These are phyloP conservation scores for Coemansia sp. DNA, from an alignment of 192 early-diverging fungal genomes.

Conservation along the genomic window DNA sequence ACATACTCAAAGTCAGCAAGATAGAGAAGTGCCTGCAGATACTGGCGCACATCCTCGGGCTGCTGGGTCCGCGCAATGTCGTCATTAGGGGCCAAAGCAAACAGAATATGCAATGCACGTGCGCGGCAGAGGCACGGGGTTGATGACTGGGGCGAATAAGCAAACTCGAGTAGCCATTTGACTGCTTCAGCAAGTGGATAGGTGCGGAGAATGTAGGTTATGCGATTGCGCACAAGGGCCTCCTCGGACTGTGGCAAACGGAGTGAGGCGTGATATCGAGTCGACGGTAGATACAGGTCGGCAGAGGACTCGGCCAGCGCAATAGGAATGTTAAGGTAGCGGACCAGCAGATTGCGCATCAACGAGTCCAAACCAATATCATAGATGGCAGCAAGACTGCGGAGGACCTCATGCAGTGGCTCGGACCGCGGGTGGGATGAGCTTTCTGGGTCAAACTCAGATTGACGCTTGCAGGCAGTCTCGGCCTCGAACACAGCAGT, in stretches of 20 bases:
- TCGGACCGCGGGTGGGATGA: neutral
- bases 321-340: conserved; percentile 30
- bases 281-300: conserved; percentile 33
- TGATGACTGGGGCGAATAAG: conserved; percentile 41
- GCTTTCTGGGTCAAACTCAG: neutral
- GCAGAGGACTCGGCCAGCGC: conserved; percentile 5
- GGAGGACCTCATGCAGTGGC: conserved; percentile 26
- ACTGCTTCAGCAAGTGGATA: conserved; percentile 42
- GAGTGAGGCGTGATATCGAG: conserved; percentile 32
- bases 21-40: conserved; percentile 65
- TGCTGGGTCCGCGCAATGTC: conserved; percentile 46
- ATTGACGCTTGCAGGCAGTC: neutral
- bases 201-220: conserved; percentile 55
- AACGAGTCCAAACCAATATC: conserved; percentile 33
- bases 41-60: conserved; percentile 42
- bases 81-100: conserved; percentile 53
- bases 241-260: conserved; percentile 32
- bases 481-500: conserved; percentile 38
- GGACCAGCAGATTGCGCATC: conserved; percentile 25
- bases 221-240: conserved; percentile 49
- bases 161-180: conserved; percentile 50
- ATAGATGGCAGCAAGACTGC: conserved; percentile 32
- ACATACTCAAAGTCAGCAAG: conserved; percentile 72
- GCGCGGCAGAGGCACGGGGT: conserved; percentile 59
- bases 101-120: conserved; percentile 59